A percentile compares a stretch with the other conserved stretches of the same genome.
These are phyloP conservation scores for Fomitopsis serialis DNA, from an alignment of 768 basidiomycete genomes.

Conservation along the genomic window DNA sequence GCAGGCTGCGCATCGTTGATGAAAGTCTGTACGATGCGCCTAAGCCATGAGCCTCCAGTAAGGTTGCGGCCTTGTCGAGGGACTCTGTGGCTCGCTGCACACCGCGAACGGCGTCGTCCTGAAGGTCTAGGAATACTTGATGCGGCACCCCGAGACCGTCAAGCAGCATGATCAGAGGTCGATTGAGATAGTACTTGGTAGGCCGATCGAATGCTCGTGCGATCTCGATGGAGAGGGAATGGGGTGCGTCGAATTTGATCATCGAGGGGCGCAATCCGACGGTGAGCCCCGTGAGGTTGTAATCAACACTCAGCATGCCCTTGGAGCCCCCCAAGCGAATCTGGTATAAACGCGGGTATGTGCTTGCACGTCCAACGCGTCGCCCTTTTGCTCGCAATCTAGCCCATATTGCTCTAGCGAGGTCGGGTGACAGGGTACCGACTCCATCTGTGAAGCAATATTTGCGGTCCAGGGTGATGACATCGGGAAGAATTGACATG, in stretches of 20 bases:
- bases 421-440: conserved; percentile 54
- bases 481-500: conserved; percentile 40
- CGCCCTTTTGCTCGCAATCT: conserved; percentile 34
- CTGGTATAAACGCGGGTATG: conserved; percentile 48
- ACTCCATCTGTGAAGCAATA: conserved; percentile 69
- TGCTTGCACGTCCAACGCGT: conserved; percentile 29
- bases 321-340: conserved; percentile 62
- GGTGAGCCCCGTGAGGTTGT: conserved; percentile 40
- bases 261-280: conserved; percentile 55
- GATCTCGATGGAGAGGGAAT: conserved; percentile 50
- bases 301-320: conserved; percentile 59
- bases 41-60: conserved; percentile 54
- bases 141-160: conserved; percentile 54
- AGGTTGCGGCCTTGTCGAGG: conserved; percentile 37
- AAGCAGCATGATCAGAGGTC: conserved; percentile 65
- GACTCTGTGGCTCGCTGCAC: conserved; percentile 38
- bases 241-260: conserved; percentile 58
- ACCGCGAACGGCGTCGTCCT: conserved; percentile 46
- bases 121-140: conserved; percentile 46
- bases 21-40: conserved; percentile 52
- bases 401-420: conserved; percentile 46
- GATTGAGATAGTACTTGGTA: conserved; percentile 49
- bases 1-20: conserved; percentile 44
- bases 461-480: conserved; percentile 26
- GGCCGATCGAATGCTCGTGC: conserved; percentile 60